Conservation (phyloP, 2,329 filamentous ascomycete species). For the Epicoccum sorghinum region DNA sequence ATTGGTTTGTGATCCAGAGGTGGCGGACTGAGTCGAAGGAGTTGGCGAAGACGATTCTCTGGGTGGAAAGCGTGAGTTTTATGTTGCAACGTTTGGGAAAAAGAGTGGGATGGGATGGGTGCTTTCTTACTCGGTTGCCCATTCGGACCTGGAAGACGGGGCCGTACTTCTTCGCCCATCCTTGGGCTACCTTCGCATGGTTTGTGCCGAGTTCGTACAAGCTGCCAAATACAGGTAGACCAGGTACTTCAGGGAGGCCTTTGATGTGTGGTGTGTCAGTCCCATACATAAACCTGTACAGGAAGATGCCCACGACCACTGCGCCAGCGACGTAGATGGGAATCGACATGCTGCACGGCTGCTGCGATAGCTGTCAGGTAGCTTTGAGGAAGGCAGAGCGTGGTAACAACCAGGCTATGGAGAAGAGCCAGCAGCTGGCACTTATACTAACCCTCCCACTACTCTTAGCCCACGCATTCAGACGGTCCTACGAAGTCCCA, state of each 20-base stretch:
- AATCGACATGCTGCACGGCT: constrained; percentile 40
- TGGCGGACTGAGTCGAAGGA: constrained; percentile 75
- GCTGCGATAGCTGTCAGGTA: neutral
- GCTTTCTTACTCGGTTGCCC: constrained; percentile 65
- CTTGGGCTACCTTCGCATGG: constrained; percentile 54
- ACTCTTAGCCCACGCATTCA: constrained; percentile 6
- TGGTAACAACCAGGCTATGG: neutral
- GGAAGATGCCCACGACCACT: constrained; percentile 48
- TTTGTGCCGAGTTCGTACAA: constrained; percentile 54
- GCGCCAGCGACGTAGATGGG: constrained; percentile 51
- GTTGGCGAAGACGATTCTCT: constrained; percentile 79
- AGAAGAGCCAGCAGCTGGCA: constrained; percentile 4
- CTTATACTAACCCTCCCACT: constrained; percentile 12
- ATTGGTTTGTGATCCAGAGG: constrained; percentile 81
- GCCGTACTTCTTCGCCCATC: constrained; percentile 56
- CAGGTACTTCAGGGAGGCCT: constrained; percentile 54
- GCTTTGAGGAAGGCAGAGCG: neutral
- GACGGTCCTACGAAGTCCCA: neutral
- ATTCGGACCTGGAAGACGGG: constrained; percentile 61
- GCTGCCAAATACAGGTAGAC: constrained; percentile 55
- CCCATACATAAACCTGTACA: constrained; percentile 51
- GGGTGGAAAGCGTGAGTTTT: constrained; percentile 3
- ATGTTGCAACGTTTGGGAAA: no score
- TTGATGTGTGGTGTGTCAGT: constrained; percentile 58
- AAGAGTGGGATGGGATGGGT: neutral